Evolutionary conservation across 2,329 filamentous ascomycete species (phyloP).

Genomic region (Colletotrichum horii): DNA sequence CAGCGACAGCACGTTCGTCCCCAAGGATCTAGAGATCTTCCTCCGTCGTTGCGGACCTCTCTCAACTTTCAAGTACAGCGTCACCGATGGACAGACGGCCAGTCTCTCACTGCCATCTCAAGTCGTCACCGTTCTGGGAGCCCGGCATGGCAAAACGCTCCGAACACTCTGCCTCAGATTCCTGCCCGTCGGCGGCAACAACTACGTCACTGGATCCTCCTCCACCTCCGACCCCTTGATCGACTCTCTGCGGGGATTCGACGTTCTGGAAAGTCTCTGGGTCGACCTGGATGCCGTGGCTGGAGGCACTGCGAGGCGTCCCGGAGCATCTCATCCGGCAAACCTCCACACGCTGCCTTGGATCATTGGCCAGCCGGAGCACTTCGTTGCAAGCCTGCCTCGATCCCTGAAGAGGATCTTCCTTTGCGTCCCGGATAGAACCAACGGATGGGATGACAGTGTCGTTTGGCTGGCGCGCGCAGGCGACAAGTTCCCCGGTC

Average conservation of each 20-base stretch:
- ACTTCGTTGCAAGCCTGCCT: not conserved
- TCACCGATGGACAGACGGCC: fast-evolving
- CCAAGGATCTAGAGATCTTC: fast-evolving
- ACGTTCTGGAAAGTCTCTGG: not conserved
- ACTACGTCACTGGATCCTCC: not conserved
- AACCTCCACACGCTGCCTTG: not conserved
- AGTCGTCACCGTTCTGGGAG: not conserved
- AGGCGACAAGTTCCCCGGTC: not conserved
- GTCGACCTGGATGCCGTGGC: not conserved
- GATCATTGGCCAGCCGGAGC: not conserved
- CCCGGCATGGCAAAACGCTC: not conserved
- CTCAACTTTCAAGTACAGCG: not conserved
- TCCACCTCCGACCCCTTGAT: not conserved
- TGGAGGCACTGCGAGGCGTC: not conserved
- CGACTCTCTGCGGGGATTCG: not conserved
- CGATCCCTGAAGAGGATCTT: not conserved
- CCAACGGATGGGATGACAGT: not conserved
- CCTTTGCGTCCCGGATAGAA: fast-evolving
- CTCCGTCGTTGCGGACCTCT: not conserved
- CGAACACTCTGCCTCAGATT: not conserved
- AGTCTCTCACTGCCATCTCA: fast-evolving
- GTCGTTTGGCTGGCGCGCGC: not conserved
- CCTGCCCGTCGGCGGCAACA: not conserved
- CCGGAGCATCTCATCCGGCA: not conserved
- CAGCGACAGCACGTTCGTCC: not conserved